A percentile compares a stretch with the other conserved stretches of the same genome.
phyloP scores from a whole-genome alignment of 768 basidiomycete genomes.

The Coprinellus micaceus region DNA sequence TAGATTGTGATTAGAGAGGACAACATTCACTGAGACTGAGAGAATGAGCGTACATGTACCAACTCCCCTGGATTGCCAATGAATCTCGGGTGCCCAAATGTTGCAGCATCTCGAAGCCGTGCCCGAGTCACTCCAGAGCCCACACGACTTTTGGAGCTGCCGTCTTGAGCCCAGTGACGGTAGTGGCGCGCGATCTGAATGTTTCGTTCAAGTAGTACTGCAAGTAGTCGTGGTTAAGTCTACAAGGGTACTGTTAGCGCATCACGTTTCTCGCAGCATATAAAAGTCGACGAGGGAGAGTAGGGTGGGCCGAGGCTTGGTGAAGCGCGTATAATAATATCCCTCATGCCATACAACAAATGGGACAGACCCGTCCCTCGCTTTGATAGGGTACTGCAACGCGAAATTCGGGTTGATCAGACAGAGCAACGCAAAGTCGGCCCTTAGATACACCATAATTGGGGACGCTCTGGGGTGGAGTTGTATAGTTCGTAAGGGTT shows the following conservation, averaged over 20 bases:
- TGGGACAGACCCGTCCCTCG: constrained; percentile 15
- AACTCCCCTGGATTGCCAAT: constrained; percentile 23
- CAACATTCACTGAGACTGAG: no score
- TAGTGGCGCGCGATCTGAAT: constrained; percentile 17
- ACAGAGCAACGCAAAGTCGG: background rate
- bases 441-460: no score
- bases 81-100: constrained; percentile 6
- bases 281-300: no score
- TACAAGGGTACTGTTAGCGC: no score
- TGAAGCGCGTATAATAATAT: constrained; percentile 13
- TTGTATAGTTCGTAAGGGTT: no score
- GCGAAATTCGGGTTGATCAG: background rate
- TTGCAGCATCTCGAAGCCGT: constrained; percentile 15
- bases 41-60: constrained; percentile 14
- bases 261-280: no score
- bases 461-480: no score
- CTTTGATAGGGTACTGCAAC: constrained; percentile 16
- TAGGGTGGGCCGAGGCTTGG: no score
- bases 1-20: constrained; percentile 13
- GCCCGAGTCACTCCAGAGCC: constrained; percentile 9
- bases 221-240: constrained; percentile 17
- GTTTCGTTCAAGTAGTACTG: no score
- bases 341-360: constrained; percentile 18
- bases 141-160: constrained; percentile 12
- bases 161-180: constrained; percentile 14